Percentiles rank a stretch among this genome's conserved stretches.
phyloP scores from a whole-genome alignment of 2,329 filamentous ascomycete species.

The Exserohilum turcica region DNA sequence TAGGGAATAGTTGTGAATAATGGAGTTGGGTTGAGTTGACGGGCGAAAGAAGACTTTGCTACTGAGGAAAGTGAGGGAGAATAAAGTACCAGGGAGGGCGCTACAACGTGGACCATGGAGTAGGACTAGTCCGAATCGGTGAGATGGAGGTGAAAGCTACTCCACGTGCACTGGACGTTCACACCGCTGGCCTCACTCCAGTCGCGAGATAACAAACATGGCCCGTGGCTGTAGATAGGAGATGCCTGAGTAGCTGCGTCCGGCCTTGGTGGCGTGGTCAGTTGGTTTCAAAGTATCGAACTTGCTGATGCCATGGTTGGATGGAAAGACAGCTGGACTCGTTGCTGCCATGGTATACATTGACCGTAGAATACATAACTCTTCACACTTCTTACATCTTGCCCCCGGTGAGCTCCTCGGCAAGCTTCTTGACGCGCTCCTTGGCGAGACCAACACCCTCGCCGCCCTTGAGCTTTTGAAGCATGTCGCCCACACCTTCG shows the following conservation, averaged over 20 bases:
- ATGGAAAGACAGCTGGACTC: too few species aligned
- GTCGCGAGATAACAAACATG: too few species aligned
- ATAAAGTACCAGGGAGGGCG: neutral
- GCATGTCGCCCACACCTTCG: slow-evolving; percentile 40
- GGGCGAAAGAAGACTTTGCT: too few species aligned
- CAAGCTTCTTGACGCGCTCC: slow-evolving; percentile 66
- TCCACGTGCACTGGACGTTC: too few species aligned
- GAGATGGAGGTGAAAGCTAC: neutral
- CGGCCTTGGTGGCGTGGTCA: too few species aligned
- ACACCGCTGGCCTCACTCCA: too few species aligned
- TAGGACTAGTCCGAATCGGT: neutral
- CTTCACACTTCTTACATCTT: slow-evolving; percentile 52
- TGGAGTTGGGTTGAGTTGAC: neutral
- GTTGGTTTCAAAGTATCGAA: neutral
- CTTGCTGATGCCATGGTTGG: too few species aligned
- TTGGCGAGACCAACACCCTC: slow-evolving; percentile 54
- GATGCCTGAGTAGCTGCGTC: too few species aligned
- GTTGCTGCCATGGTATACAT: neutral
- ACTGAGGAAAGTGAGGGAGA: too few species aligned
- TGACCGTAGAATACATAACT: neutral
- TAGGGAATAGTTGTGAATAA: neutral
- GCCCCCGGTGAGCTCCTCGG: slow-evolving; percentile 70
- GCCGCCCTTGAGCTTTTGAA: slow-evolving; percentile 44
- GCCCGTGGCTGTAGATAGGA: too few species aligned
- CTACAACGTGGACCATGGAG: neutral